A percentile compares a stretch with the other conserved stretches of the same genome.
phyloP scores from a whole-genome alignment of 208 protist genomes.

The Crithidia thermophila region DNA sequence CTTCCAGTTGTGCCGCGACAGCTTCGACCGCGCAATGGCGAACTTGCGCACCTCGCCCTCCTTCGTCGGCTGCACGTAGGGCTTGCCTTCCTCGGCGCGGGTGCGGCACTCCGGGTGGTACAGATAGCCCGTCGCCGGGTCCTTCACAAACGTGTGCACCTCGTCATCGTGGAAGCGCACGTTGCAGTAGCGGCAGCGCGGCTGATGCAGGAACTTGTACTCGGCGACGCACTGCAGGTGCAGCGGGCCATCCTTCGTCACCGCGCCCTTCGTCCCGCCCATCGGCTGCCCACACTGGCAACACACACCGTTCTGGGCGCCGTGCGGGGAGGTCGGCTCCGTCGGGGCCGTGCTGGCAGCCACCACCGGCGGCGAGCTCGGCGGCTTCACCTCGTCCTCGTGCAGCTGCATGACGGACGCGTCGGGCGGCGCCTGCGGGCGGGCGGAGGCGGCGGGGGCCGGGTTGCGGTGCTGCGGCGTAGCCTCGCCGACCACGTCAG shows the following conservation, averaged over 20 bases:
- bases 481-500: slow-evolving; percentile 5
- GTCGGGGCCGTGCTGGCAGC: slow-evolving; percentile 4
- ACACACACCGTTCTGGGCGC: slow-evolving; percentile 10
- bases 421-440: not conserved
- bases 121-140: slow-evolving; percentile 29
- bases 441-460: not conserved
- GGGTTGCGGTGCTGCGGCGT: not conserved
- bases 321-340: slow-evolving; percentile 2
- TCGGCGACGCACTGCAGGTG: slow-evolving; percentile 39
- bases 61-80: slow-evolving; percentile 36
- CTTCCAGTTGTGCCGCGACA: slow-evolving; percentile 58
- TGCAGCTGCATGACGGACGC: not conserved
- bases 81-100: slow-evolving; percentile 19
- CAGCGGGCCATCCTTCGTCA: slow-evolving; percentile 37
- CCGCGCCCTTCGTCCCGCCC: slow-evolving; percentile 21
- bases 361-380: not conserved
- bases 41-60: slow-evolving; percentile 49
- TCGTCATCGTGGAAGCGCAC: slow-evolving; percentile 41
- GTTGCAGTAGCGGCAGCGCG: slow-evolving; percentile 50
- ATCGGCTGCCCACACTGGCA: slow-evolving; percentile 48
- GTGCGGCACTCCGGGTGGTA: slow-evolving; percentile 37
- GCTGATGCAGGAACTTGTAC: slow-evolving; percentile 49
- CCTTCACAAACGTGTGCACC: slow-evolving; percentile 31
- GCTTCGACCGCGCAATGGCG: slow-evolving; percentile 44
- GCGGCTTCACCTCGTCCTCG: slow-evolving; percentile 16